Base-by-base conservation (phyloP, 805 yeast species). In the Candida tammaniensis region DNA sequence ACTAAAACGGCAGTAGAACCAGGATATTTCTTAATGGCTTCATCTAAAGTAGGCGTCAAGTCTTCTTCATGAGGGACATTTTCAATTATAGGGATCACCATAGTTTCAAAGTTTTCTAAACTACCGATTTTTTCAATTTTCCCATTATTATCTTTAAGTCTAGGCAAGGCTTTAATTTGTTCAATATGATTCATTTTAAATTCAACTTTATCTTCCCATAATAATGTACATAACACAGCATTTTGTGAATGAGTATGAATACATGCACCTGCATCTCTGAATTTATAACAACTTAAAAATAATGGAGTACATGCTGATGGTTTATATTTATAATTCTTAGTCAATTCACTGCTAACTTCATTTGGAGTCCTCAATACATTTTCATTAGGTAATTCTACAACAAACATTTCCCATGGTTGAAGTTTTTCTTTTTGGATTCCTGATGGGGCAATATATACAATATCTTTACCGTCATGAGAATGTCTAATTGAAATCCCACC, bases 301-400 rank as follows among this genome's bases (percentile, higher is more conserved):
- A 89, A 61, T 8, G 97, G 96, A 0, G 96, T 86, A 53, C 97
- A 89, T 0, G 96, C 95, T 18, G 93, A 82, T n/a, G 95, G 95
- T 55, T 86, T 88, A 58, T 73, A 80, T 39, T 61, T 62, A 47
- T 63, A 66, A 27, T 51, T 43, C 27, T 54, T 59, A 14, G 68
- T 61, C 39, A 63, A 56, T 37, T 60, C 71, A 16, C 40, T 36
- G 7, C 67, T 64, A 30, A 58, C 58, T 9, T 61, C 57, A 28
- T 67, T 55, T 2, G 96, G 96, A n/a, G 64, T 64, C 23, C 83
- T 60, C 11, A 82, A 38, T 39, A 80, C 76, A 29, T 70, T 67
- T 31, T 68, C 61, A 11, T 25, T 23, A 4, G 70, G 63, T n/a
- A 67, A 55, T 40, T 80, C 79, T 63, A 80, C 77, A 10, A 86